Conservation (phyloP, 441 rosid species). For the Theobroma grandiflorum region DNA sequence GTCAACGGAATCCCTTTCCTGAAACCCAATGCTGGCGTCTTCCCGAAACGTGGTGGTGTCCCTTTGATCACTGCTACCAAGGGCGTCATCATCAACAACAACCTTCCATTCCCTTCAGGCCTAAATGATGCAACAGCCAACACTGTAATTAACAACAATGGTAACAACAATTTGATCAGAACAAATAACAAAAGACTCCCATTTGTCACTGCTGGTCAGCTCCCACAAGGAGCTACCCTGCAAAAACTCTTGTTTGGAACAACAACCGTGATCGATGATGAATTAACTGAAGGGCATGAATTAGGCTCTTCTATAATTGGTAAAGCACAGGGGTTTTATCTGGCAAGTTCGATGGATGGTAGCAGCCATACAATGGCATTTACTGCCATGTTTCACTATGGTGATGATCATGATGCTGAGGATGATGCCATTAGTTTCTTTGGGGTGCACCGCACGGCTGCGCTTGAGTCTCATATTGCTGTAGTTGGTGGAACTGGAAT, state of each 20-base stretch:
- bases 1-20: constrained; percentile 38
- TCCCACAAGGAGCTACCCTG: constrained; percentile 34
- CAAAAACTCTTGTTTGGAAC: constrained; percentile 36
- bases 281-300: constrained; percentile 40
- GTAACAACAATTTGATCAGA: neutral
- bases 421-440: constrained; percentile 43
- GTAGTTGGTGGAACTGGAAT: constrained; percentile 42
- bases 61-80: constrained; percentile 31
- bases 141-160: constrained; percentile 14
- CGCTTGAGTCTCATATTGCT: constrained; percentile 34
- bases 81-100: too few species aligned
- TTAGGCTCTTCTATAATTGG: constrained; percentile 35
- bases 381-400: constrained; percentile 31
- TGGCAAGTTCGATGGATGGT: constrained; percentile 47
- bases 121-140: neutral
- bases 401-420: neutral
- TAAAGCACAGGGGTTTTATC: constrained; percentile 44
- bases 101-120: neutral
- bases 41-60: constrained; percentile 25
- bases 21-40: constrained; percentile 33
- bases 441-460: constrained; percentile 40
- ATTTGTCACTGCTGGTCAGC: constrained; percentile 37
- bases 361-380: constrained; percentile 46
- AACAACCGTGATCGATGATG: constrained; percentile 38
- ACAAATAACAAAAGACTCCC: constrained; percentile 25